Base-by-base conservation (phyloP, 2,329 filamentous ascomycete genomes). In the Atkinsonella hypoxylon region DNA sequence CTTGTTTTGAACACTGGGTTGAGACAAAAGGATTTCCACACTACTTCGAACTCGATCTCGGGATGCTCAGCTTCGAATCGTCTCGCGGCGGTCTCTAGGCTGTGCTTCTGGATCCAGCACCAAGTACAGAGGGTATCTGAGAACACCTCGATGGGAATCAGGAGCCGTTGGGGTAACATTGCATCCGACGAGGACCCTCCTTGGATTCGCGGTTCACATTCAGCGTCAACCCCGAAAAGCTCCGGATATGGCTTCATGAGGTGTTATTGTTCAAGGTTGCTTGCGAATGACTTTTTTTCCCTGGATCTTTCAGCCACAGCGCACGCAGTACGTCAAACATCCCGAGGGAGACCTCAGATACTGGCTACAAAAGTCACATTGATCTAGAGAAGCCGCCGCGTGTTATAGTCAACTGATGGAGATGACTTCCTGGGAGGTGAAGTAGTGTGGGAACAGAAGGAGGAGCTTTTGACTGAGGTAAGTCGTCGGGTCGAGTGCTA, bases 61-160 rank as follows among this genome's bases (percentile, higher is more conserved):
- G 72, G 72, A 52, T 75, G 65, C 13, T 56, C 56, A 4, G 60
- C 55, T 49, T 62, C 62, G 58, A 71, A 75, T 6, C 59, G 56
- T 20, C 63, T 59, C 54, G 77, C 74, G 50, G 75, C 73, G 12
- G 53, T 55, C 52, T 75, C 68, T 48, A 78, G 65, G 49, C 67
- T 70, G 51, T 65, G 69, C 54, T 74, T 69, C 51, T 70, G 69
- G 52, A 78, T 64, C 56, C 74, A 78, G 56, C 72, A 76, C 65
- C 73, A 77, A 4, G 75, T 73, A 52, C 76, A 79, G 38, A 75
- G 63, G 7, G 73, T 67, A 58, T 78, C 76, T 38, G 71, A 63
- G 55, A 76, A 72, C 44, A 76, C 62, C 45, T 75, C 70, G 52
- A 78, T 68, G 39, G 53, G 53, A 2, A 53, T 34, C 30, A 53